phyloP scores from a whole-genome alignment of 108 stramenopile genomes.

The Discostella stelligeroides region DNA sequence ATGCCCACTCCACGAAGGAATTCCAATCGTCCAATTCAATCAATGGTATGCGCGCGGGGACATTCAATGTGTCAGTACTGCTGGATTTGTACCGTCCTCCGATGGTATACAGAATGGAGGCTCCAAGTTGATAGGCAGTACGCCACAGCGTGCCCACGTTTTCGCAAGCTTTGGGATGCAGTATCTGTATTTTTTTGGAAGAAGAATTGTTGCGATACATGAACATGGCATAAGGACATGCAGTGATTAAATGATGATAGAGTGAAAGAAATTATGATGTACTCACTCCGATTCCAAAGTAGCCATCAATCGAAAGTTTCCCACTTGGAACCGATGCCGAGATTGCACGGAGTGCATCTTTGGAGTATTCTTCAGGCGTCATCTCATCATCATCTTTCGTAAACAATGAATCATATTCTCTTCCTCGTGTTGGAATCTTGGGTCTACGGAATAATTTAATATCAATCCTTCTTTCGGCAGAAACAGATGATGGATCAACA shows the following conservation, averaged over 20 bases:
- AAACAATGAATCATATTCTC: neutral
- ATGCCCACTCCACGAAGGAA: constrained; percentile 32
- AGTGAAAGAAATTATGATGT: neutral
- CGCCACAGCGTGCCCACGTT: constrained; percentile 45
- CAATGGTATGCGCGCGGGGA: constrained; percentile 41
- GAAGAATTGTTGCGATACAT: neutral
- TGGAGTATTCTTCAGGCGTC: constrained; percentile 19
- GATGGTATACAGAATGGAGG: constrained; percentile 48
- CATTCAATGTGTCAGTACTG: constrained; percentile 43
- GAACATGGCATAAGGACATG: neutral
- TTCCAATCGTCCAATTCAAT: constrained; percentile 51
- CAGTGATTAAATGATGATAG: neutral
- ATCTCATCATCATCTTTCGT: neutral
- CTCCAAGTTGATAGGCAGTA: constrained; percentile 47
- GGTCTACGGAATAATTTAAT: constrained; percentile 41
- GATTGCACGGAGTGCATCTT: constrained; percentile 29
- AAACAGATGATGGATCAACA: neutral
- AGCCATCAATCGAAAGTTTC: constrained; percentile 29
- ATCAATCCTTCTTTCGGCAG: constrained; percentile 24
- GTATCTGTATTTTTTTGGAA: constrained; percentile 1
- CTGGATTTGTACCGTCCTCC: constrained; percentile 45
- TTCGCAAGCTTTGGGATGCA: constrained; percentile 39
- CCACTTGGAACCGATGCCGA: constrained; percentile 27
- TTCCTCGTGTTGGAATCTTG: neutral
- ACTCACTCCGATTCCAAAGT: constrained; percentile 40